Conservation (phyloP, 2,329 filamentous ascomycete genomes). For the Fusarium sp. region DNA sequence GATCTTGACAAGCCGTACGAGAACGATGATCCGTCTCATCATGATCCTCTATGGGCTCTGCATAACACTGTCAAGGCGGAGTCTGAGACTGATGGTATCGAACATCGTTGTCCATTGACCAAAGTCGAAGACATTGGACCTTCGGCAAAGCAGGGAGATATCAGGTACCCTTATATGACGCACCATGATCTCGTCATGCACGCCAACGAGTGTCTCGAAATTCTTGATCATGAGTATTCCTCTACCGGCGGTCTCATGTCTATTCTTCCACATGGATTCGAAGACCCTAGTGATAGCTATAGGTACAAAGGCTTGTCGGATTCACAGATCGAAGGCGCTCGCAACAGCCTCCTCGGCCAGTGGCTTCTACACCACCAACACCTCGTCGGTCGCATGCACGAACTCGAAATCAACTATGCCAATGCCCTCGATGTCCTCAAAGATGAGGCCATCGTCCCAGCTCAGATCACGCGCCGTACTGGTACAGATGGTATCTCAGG, state of each 20-base stretch:
- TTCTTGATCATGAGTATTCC: conserved; percentile 72
- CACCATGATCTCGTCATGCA: conserved; percentile 69
- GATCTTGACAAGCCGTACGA: conserved; percentile 65
- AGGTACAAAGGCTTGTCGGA: conserved; percentile 39
- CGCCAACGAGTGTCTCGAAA: conserved; percentile 72
- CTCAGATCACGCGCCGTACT: conserved; percentile 66
- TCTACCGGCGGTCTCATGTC: conserved; percentile 70
- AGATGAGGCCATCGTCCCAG: conserved; percentile 65
- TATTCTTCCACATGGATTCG: conserved; percentile 63
- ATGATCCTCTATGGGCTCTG: conserved; percentile 63
- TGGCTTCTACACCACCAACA: conserved; percentile 69
- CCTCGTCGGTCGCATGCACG: conserved; percentile 69
- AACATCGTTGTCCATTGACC: conserved; percentile 64
- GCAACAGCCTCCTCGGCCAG: conserved; percentile 70
- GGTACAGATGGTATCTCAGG: conserved; percentile 66
- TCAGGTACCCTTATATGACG: conserved; percentile 59
- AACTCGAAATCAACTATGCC: conserved; percentile 69
- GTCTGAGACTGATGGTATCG: conserved; percentile 59
- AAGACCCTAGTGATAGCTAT: conserved; percentile 46
- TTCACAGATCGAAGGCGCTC: conserved; percentile 60
- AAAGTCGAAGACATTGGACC: conserved; percentile 42
- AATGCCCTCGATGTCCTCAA: conserved; percentile 66
- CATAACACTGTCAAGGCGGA: conserved; percentile 62
- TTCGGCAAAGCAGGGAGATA: conserved; percentile 30
- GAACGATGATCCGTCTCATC: conserved; percentile 64